A percentile compares a stretch with the other conserved stretches of the same genome.
These are phyloP conservation scores for Telopea speciosissima DNA, from an alignment of 177 flowering plant genomes.

Conservation along the genomic window DNA sequence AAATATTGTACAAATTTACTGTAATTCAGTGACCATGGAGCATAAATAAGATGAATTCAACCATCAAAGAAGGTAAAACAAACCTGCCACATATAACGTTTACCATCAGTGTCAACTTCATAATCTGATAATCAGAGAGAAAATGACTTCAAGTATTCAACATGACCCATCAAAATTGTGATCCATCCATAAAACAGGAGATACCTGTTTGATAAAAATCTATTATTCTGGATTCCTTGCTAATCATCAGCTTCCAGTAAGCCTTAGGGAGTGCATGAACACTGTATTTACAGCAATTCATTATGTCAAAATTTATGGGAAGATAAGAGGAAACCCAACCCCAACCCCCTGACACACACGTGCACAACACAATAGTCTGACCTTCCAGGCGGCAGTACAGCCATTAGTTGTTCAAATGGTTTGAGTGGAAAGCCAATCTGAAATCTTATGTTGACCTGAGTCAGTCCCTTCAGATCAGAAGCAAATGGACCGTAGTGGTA, in stretches of 20 bases:
- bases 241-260: constrained; percentile 31
- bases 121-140: constrained; percentile 27
- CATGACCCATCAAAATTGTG: background rate
- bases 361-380: constrained; percentile 1
- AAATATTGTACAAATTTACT: background rate
- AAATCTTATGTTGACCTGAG: constrained; percentile 23
- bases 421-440: constrained; percentile 36
- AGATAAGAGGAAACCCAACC: background rate
- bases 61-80: background rate
- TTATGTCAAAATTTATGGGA: background rate
- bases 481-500: constrained; percentile 50
- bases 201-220: constrained; percentile 47
- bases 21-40: background rate
- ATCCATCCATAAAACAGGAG: background rate
- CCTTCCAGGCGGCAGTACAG: constrained; percentile 52
- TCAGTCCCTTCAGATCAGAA: constrained; percentile 45
- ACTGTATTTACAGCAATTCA: constrained; percentile 19
- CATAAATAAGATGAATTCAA: background rate
- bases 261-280: constrained; percentile 40
- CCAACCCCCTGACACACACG: no score
- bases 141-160: background rate
- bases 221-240: constrained; percentile 22
- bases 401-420: constrained; percentile 56
- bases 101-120: constrained; percentile 41
- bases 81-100: constrained; percentile 49